Conservation (phyloP, 495 filamentous ascomycete species). For the Daldinia bambusicola region DNA sequence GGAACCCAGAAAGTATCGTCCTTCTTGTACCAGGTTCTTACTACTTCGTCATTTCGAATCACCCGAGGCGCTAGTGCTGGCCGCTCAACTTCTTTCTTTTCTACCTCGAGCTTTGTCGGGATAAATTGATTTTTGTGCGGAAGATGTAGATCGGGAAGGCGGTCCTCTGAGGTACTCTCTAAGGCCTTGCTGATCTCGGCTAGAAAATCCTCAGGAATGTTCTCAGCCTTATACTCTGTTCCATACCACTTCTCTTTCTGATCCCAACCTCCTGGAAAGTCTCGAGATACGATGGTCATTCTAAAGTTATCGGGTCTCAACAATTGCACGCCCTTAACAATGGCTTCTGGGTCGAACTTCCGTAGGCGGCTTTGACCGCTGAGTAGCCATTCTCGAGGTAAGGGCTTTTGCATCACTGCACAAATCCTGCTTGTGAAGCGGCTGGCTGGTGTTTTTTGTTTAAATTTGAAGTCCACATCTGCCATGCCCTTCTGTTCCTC, state of each 20-base stretch:
- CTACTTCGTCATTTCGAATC: slow-evolving; percentile 83
- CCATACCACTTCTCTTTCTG: slow-evolving; percentile 97
- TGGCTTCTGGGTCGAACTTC: slow-evolving; percentile 78
- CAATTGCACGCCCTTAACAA: slow-evolving; percentile 78
- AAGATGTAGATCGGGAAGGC: slow-evolving; percentile 79
- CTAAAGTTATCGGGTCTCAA: slow-evolving; percentile 91
- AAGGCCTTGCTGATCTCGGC: slow-evolving; percentile 72
- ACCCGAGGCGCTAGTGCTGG: slow-evolving; percentile 81
- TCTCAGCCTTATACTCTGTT: slow-evolving; percentile 88
- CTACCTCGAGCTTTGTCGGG: slow-evolving; percentile 90
- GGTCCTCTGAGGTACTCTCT: slow-evolving; percentile 63
- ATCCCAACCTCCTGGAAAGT: slow-evolving; percentile 85
- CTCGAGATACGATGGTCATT: slow-evolving; percentile 80
- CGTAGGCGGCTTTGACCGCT: slow-evolving; percentile 75
- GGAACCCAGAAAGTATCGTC: slow-evolving; percentile 99
- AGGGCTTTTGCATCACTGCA: slow-evolving; percentile 86
- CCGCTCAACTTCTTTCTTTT: slow-evolving; percentile 86
- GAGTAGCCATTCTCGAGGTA: slow-evolving; percentile 86
- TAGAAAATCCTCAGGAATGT: slow-evolving; percentile 81
- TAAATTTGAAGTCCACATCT: slow-evolving; percentile 94
- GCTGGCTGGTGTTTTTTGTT: slow-evolving; percentile 88
- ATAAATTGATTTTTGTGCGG: slow-evolving; percentile 97
- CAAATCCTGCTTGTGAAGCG: slow-evolving; percentile 86
- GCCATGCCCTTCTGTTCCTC: slow-evolving; percentile 88
- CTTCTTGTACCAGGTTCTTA: slow-evolving; percentile 98